Conservation (phyloP, 805 yeast species). For the Zygoascus flipseniorum region DNA sequence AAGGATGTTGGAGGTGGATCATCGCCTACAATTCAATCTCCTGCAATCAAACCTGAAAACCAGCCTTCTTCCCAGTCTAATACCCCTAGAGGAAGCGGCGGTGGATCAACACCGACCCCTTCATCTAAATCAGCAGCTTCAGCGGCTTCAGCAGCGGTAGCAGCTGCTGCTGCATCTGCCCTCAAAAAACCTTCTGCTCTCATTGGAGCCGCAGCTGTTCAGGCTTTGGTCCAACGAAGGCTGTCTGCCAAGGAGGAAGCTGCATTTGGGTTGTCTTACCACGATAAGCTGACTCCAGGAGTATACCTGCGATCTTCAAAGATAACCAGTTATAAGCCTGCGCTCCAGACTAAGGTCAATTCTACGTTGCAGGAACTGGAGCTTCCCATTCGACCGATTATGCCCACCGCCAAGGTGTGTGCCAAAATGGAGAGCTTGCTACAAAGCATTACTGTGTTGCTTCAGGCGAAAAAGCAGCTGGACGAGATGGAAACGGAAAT, state of each 20-base stretch:
- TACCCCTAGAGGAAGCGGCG: constrained; percentile 10
- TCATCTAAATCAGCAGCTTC: neutral
- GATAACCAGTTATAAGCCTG: constrained; percentile 70
- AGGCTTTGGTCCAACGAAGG: constrained; percentile 36
- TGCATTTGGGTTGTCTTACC: constrained; percentile 74
- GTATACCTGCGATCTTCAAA: constrained; percentile 74
- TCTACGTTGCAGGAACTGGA: constrained; percentile 69
- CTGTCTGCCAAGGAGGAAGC: constrained; percentile 73
- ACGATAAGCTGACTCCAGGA: constrained; percentile 54
- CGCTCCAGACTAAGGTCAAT: constrained; percentile 52
- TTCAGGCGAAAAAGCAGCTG: constrained; percentile 77
- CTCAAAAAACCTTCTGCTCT: constrained; percentile 11
- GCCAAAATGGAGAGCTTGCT: constrained; percentile 68
- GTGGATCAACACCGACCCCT: constrained; percentile 1
- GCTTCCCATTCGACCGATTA: constrained; percentile 70
- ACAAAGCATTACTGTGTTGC: constrained; percentile 56
- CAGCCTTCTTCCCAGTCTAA: neutral
- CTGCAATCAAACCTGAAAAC: constrained; percentile 4
- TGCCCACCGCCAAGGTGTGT: constrained; percentile 78
- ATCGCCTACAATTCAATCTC: constrained; percentile 20
- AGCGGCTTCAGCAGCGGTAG: constrained; percentile 1
- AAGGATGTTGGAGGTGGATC: constrained; percentile 25
- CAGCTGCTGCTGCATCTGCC: constrained; percentile 7
- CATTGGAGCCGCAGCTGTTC: constrained; percentile 16
- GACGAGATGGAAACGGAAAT: constrained; percentile 84